Conservation (phyloP, 2,329 filamentous ascomycete genomes). For the Cytospora schulzeri region DNA sequence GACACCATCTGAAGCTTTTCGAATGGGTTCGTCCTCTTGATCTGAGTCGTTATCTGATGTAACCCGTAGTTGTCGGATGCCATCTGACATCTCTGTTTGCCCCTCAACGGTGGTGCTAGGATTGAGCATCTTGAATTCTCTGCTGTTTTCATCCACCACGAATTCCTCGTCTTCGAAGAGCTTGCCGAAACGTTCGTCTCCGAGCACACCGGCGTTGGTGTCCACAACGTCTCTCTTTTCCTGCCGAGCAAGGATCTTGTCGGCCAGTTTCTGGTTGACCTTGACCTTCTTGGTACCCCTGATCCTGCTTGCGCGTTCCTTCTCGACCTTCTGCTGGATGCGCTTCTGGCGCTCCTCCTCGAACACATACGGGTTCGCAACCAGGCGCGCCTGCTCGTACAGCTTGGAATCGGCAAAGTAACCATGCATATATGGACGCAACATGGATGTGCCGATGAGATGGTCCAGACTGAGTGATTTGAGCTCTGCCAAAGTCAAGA, state of each 20-base stretch:
- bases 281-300: constrained; percentile 96
- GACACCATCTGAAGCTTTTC: constrained; percentile 42
- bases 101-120: constrained; percentile 70
- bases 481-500: constrained; percentile 86
- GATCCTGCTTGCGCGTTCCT: constrained; percentile 93
- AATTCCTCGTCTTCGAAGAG: constrained; percentile 95
- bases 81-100: constrained; percentile 32
- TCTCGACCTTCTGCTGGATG: constrained; percentile 93
- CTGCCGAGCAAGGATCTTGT: constrained; percentile 70
- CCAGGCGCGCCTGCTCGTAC: constrained; percentile 91
- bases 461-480: constrained; percentile 84
- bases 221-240: constrained; percentile 62
- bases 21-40: constrained; percentile 38
- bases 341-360: constrained; percentile 90
- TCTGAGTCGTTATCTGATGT: constrained; percentile 41
- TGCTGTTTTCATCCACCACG: constrained; percentile 83
- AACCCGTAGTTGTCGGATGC: constrained; percentile 43
- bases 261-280: constrained; percentile 83
- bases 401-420: constrained; percentile 95
- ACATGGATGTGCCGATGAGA: constrained; percentile 82
- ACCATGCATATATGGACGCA: constrained; percentile 98
- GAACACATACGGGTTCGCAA: constrained; percentile 91
- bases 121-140: constrained; percentile 87
- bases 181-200: constrained; percentile 82
- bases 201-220: constrained; percentile 67